Evolutionary conservation across 2,329 filamentous ascomycete genomes (phyloP).

Genomic region (Macrophomina phaseolina): DNA sequence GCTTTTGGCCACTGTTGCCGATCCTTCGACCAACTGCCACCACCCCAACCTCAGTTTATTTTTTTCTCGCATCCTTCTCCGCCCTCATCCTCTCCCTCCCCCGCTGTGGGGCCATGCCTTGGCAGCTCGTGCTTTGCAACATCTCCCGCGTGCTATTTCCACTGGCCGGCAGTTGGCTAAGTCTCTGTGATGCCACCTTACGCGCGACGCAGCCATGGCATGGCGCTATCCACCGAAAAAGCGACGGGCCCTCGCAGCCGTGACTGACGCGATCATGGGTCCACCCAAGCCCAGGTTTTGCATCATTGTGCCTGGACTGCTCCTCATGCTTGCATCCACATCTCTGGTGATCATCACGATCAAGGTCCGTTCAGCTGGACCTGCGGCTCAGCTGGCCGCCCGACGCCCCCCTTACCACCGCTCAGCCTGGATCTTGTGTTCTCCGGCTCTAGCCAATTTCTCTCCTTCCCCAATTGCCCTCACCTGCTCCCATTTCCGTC

Average conservation of each 20-base stretch:
- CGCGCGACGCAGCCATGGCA: neutral
- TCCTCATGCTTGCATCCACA: neutral
- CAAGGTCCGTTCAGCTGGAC: neutral
- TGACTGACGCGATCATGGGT: slow-evolving; percentile 19
- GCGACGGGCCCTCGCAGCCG: slow-evolving; percentile 11
- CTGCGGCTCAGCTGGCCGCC: neutral
- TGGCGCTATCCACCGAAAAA: neutral
- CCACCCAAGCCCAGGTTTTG: neutral
- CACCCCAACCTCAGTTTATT: neutral
- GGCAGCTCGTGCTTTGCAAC: neutral
- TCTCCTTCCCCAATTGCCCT: neutral
- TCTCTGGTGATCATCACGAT: neutral
- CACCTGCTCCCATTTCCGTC: neutral
- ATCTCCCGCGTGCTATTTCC: slow-evolving; percentile 4
- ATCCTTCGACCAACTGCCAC: neutral
- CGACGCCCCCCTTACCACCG: too few species aligned
- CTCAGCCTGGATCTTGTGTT: slow-evolving; percentile 1
- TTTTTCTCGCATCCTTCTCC: neutral
- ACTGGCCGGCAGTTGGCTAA: neutral
- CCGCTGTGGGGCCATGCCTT: slow-evolving; percentile 12
- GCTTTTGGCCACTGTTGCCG: neutral
- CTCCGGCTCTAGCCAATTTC: slow-evolving; percentile 2
- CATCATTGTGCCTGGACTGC: slow-evolving; percentile 16
- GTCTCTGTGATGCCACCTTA: neutral
- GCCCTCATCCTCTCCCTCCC: neutral